A percentile compares a stretch with the other conserved stretches of the same genome.
Evolutionary conservation across 164 flowering plant genomes (phyloP).

Genomic region (Santalum album): DNA sequence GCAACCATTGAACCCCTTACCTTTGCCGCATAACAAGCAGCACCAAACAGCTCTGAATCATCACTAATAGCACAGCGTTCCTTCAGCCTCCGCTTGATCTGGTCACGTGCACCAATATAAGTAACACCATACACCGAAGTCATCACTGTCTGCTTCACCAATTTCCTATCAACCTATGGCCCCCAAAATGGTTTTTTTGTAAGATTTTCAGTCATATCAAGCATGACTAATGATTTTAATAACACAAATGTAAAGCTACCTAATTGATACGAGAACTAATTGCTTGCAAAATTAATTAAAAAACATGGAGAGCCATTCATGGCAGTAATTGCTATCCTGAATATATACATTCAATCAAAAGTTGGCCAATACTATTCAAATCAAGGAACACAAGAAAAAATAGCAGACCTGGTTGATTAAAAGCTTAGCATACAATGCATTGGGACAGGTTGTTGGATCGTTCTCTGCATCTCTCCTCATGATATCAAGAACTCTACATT

Average conservation of each 20-base stretch:
- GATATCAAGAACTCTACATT: slow-evolving; percentile 84
- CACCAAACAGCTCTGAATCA: slow-evolving; percentile 48
- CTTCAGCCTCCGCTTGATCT: slow-evolving; percentile 74
- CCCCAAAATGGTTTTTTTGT: background rate
- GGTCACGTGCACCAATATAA: slow-evolving; percentile 97
- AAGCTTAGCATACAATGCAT: slow-evolving; percentile 52
- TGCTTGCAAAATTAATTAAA: background rate
- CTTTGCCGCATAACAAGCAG: slow-evolving; percentile 89
- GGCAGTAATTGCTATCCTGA: too few species aligned
- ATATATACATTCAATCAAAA: too few species aligned
- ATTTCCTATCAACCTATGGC: slow-evolving; percentile 70
- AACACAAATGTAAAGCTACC: too few species aligned
- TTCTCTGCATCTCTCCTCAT: slow-evolving; percentile 72
- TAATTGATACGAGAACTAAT: too few species aligned
- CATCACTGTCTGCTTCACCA: slow-evolving; percentile 99
- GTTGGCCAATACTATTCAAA: too few species aligned
- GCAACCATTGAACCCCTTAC: slow-evolving; percentile 37
- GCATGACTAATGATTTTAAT: too few species aligned
- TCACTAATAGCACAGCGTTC: slow-evolving; percentile 63
- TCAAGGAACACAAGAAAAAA: background rate
- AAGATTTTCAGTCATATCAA: background rate
- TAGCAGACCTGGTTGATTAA: slow-evolving; percentile 61
- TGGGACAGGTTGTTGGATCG: slow-evolving; percentile 54
- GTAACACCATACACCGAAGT: slow-evolving; percentile 99
- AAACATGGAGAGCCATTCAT: too few species aligned